A percentile compares a stretch with the other conserved stretches of the same genome.
Evolutionary conservation across 1,284 basidiomycete species (phyloP).

Genomic region (Microbotryomycetes sp.): DNA sequence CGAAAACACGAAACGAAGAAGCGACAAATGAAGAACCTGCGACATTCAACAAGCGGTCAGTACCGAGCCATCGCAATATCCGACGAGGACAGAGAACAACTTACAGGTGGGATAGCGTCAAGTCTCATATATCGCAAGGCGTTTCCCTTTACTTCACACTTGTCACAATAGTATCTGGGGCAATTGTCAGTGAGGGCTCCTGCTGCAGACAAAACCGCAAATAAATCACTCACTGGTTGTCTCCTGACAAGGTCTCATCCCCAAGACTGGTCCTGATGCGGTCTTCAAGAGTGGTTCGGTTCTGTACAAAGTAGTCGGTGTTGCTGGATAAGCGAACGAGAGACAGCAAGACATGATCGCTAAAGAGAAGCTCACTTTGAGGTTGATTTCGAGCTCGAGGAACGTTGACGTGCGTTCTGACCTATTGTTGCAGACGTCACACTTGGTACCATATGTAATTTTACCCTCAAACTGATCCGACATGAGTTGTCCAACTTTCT

Average conservation of each 20-base stretch:
- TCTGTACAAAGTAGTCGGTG: slow-evolving; percentile 45
- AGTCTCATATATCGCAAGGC: slow-evolving; percentile 69
- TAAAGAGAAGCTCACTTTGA: slow-evolving; percentile 51
- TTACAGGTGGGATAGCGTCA: slow-evolving; percentile 64
- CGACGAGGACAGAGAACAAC: not conserved
- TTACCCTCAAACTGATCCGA: slow-evolving; percentile 71
- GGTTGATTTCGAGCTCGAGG: slow-evolving; percentile 75
- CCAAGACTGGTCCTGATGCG: slow-evolving; percentile 57
- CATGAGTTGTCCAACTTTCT: slow-evolving; percentile 9
- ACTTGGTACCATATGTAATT: slow-evolving; percentile 69
- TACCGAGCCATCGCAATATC: not conserved
- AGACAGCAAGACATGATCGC: not conserved
- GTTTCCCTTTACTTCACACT: slow-evolving; percentile 62
- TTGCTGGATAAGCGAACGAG: not conserved
- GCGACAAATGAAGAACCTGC: slow-evolving; percentile 65
- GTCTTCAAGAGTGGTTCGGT: slow-evolving; percentile 63
- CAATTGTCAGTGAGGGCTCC: not conserved
- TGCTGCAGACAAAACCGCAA: not conserved
- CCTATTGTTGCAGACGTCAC: slow-evolving; percentile 58
- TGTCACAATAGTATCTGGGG: slow-evolving; percentile 65
- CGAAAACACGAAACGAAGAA: slow-evolving; percentile 83
- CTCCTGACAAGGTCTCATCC: slow-evolving; percentile 65
- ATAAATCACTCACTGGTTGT: slow-evolving; percentile 57
- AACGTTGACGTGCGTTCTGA: slow-evolving; percentile 63
- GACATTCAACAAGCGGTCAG: not conserved